A percentile compares a stretch with the other conserved stretches of the same genome.
Evolutionary conservation across 768 basidiomycete genomes (phyloP).

Genomic region (Serendipita sp.): DNA sequence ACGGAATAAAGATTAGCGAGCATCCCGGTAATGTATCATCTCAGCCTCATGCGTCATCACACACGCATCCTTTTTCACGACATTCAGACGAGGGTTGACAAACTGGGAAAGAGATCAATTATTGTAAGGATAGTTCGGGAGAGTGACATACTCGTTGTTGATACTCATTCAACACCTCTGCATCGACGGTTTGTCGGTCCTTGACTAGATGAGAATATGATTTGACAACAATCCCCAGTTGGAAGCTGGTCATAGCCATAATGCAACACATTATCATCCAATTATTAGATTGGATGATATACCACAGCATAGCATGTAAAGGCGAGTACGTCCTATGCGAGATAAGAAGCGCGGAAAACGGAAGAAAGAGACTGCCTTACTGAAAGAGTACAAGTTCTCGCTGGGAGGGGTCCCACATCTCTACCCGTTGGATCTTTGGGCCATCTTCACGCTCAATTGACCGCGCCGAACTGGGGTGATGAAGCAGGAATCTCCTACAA

Average conservation of each 20-base stretch:
- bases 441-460: slow-evolving; percentile 25
- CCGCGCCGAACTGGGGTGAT: slow-evolving; percentile 10
- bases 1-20: background rate
- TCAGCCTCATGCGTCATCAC: slow-evolving; percentile 80
- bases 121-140: no score
- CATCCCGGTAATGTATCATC: slow-evolving; percentile 27
- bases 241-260: slow-evolving; percentile 42
- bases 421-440: slow-evolving; percentile 52
- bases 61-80: slow-evolving; percentile 57
- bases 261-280: slow-evolving; percentile 59
- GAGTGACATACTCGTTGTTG: slow-evolving; percentile 46
- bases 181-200: slow-evolving; percentile 56
- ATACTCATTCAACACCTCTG: slow-evolving; percentile 75
- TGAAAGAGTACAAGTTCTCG: slow-evolving; percentile 51
- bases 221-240: slow-evolving; percentile 36
- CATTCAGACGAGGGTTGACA: slow-evolving; percentile 67
- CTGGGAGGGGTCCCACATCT: slow-evolving; percentile 63
- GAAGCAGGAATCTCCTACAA: slow-evolving; percentile 39
- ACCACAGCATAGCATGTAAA: slow-evolving; percentile 58
- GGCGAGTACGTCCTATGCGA: slow-evolving; percentile 52
- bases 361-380: slow-evolving; percentile 8
- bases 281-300: slow-evolving; percentile 49
- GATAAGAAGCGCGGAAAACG: background rate
- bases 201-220: slow-evolving; percentile 53
- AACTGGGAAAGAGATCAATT: slow-evolving; percentile 33